Conservation (phyloP, 495 filamentous ascomycete genomes). For the Hypoxylon lenormandii region DNA sequence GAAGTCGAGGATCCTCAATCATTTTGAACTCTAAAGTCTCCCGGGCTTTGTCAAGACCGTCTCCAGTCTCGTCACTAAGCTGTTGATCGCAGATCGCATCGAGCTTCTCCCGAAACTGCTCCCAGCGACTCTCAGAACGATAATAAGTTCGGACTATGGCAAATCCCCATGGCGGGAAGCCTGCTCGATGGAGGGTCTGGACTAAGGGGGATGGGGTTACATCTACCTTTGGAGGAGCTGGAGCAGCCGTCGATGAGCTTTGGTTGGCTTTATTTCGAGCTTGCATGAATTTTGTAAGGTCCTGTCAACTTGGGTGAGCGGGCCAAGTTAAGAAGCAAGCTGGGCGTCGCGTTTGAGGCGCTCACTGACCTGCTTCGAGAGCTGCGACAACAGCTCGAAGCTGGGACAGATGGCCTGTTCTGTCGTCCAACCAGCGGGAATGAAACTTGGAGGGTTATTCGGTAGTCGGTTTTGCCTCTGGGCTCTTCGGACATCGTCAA, state of each 20-base stretch:
- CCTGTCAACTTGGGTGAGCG: too few relatives aligned
- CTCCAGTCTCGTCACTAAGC: not conserved
- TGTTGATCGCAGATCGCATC: slow-evolving; percentile 2
- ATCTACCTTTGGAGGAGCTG: slow-evolving; percentile 1
- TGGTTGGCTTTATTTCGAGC: slow-evolving; percentile 1
- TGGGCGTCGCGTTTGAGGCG: not conserved
- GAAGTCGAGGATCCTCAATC: slow-evolving; percentile 5
- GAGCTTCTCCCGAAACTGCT: not conserved
- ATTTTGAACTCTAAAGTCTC: slow-evolving; percentile 1
- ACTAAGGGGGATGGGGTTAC: not conserved
- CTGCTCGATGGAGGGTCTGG: not conserved
- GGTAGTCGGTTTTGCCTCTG: not conserved
- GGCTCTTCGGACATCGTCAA: not conserved
- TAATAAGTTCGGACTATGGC: slow-evolving; percentile 1
- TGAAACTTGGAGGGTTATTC: not conserved
- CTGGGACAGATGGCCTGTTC: slow-evolving; percentile 5
- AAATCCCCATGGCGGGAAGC: too few relatives aligned
- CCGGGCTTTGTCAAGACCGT: not conserved
- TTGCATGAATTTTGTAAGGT: not conserved
- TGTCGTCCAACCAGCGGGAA: slow-evolving; percentile 4
- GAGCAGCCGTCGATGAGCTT: not conserved
- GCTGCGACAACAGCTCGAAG: slow-evolving; percentile 4
- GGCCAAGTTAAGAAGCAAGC: not conserved
- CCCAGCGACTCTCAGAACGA: slow-evolving; percentile 5
- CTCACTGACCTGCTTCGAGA: slow-evolving; percentile 5